These are phyloP conservation scores for Herpetospermum pedunculosum DNA, from an alignment of 306 rosid species.

Conservation along the genomic window DNA sequence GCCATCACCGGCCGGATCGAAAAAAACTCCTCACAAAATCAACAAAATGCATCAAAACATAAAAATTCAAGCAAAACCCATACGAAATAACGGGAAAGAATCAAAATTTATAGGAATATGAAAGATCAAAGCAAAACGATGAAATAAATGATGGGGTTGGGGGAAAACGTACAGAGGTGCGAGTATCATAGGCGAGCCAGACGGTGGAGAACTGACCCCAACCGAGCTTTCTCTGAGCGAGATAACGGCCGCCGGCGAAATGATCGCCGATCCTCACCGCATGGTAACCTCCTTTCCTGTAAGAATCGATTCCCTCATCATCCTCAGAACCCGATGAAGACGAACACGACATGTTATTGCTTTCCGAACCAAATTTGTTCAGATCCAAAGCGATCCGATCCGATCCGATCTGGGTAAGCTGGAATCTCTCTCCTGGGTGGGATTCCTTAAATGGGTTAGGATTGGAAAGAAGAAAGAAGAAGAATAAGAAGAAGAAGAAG, in stretches of 20 bases:
- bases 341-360: slow-evolving; percentile 71
- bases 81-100: not conserved
- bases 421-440: not conserved
- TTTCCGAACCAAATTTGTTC: not conserved
- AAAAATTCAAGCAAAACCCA: not conserved
- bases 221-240: slow-evolving; percentile 87
- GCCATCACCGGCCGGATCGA: not conserved
- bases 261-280: slow-evolving; percentile 87
- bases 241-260: slow-evolving; percentile 76
- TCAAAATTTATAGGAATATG: not conserved
- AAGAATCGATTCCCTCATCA: slow-evolving; percentile 84
- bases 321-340: slow-evolving; percentile 92
- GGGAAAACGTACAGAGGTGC: slow-evolving; percentile 37
- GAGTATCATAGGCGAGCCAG: slow-evolving; percentile 89
- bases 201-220: slow-evolving; percentile 99
- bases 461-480: not conserved
- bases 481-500: no score
- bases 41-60: not conserved
- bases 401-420: not conserved
- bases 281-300: slow-evolving; percentile 92
- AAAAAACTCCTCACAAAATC: not conserved
- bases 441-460: not conserved
- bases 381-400: not conserved
- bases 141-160: not conserved
- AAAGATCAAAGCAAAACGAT: not conserved